These are phyloP conservation scores for Neurospora sp. DNA, from an alignment of 495 filamentous ascomycete species.

Conservation along the genomic window DNA sequence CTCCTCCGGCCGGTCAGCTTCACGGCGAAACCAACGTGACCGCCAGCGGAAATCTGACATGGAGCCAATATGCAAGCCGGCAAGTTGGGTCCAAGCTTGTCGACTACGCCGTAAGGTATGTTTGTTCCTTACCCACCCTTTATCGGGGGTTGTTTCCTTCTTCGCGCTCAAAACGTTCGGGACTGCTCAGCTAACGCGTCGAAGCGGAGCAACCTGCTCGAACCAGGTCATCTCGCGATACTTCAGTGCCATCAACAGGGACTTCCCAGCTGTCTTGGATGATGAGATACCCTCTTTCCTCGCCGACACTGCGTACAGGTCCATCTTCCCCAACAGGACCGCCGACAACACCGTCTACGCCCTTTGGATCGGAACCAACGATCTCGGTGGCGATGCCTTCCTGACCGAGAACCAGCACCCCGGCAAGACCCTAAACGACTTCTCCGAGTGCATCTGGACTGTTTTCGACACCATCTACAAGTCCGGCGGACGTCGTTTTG, in stretches of 20 bases:
- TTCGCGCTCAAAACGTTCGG: background rate
- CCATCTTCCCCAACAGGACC: slow-evolving; percentile 40
- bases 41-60: slow-evolving; percentile 54
- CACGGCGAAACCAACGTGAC: slow-evolving; percentile 37
- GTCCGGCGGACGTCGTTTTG: slow-evolving; percentile 57
- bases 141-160: background rate
- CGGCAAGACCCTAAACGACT: slow-evolving; percentile 49
- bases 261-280: slow-evolving; percentile 51
- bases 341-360: slow-evolving; percentile 55
- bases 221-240: slow-evolving; percentile 50
- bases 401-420: slow-evolving; percentile 50
- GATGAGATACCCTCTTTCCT: slow-evolving; percentile 62
- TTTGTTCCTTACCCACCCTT: background rate
- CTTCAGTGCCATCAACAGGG: slow-evolving; percentile 34
- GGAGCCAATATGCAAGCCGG: slow-evolving; percentile 51
- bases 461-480: slow-evolving; percentile 49
- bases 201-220: slow-evolving; percentile 54
- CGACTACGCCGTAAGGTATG: slow-evolving; percentile 54
- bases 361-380: slow-evolving; percentile 74
- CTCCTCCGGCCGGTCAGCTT: slow-evolving; percentile 50
- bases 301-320: slow-evolving; percentile 45
- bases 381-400: slow-evolving; percentile 54
- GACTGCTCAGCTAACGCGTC: background rate
- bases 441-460: slow-evolving; percentile 53
- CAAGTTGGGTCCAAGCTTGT: slow-evolving; percentile 49